Conservation (phyloP, 495 filamentous ascomycete genomes). For the Penicillium verhagenii region DNA sequence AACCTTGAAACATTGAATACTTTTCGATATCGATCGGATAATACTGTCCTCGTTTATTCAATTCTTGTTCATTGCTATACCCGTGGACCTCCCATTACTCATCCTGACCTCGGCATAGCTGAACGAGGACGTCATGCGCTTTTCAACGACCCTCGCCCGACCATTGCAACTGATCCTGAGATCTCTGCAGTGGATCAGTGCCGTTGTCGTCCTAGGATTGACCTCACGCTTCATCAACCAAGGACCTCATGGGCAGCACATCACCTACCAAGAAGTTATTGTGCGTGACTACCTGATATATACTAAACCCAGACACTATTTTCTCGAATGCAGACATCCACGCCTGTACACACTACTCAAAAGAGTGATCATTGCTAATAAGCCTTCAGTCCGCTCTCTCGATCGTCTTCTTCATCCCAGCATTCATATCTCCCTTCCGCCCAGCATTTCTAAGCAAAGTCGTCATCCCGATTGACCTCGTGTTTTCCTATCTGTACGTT, state of each 20-base stretch:
- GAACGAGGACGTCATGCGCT: slow-evolving; percentile 31
- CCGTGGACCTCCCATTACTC: no score
- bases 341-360: no score
- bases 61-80: no score
- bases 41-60: no score
- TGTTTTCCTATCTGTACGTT: slow-evolving; percentile 61
- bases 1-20: no score
- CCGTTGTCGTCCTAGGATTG: slow-evolving; percentile 62
- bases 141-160: slow-evolving; percentile 30
- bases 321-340: no score
- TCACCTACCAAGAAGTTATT: slow-evolving; percentile 57
- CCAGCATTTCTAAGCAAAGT: slow-evolving; percentile 42
- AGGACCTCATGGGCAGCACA: slow-evolving; percentile 39
- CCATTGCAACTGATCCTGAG: slow-evolving; percentile 39
- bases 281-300: slow-evolving; percentile 35
- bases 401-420: slow-evolving; percentile 56
- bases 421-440: slow-evolving; percentile 54
- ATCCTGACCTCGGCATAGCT: no score
- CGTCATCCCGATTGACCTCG: slow-evolving; percentile 53
- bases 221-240: slow-evolving; percentile 53
- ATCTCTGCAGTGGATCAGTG: slow-evolving; percentile 51
- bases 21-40: no score
- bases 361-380: background rate
- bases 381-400: slow-evolving; percentile 51
- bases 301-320: no score